Conservation (phyloP, 805 yeast species). For the Yarrowia hollandica region DNA sequence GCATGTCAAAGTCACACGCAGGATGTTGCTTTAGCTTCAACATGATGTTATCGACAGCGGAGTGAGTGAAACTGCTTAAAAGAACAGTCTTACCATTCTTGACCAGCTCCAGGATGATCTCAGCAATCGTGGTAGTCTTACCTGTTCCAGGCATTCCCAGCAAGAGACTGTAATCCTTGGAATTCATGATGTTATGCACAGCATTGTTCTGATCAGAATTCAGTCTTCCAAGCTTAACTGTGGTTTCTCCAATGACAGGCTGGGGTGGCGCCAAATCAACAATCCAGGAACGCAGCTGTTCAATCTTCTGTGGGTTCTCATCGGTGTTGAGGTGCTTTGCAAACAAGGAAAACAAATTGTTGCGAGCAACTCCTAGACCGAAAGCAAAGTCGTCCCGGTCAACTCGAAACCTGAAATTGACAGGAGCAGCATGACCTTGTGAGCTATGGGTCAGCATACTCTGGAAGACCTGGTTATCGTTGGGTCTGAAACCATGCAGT, state of each 20-base stretch:
- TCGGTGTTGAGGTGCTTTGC: constrained; percentile 33
- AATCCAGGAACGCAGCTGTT: constrained; percentile 45
- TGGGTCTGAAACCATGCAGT: constrained; percentile 47
- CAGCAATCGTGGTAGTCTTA: constrained; percentile 85
- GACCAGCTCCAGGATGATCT: constrained; percentile 63
- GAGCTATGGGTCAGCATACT: constrained; percentile 45
- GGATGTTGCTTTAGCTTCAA: constrained; percentile 59
- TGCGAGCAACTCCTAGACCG: constrained; percentile 75
- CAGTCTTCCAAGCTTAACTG: constrained; percentile 41
- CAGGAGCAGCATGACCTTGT: constrained; percentile 26
- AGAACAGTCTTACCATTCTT: constrained; percentile 64
- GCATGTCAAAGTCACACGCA: constrained; percentile 45
- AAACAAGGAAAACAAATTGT: constrained; percentile 70
- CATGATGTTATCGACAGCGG: constrained; percentile 92
- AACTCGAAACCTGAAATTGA: constrained; percentile 52
- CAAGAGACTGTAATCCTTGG: constrained; percentile 75
- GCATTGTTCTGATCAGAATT: constrained; percentile 76
- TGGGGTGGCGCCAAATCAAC: constrained; percentile 57
- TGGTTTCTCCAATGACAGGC: constrained; percentile 37
- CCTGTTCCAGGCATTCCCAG: constrained; percentile 99
- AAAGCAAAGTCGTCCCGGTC: constrained; percentile 78
- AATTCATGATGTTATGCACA: constrained; percentile 58
- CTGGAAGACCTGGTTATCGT: constrained; percentile 52
- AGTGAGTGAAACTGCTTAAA: constrained; percentile 85
- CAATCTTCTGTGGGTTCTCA: constrained; percentile 47